phyloP scores from a whole-genome alignment of 495 filamentous ascomycete genomes.

The Penicillium flavigenum region DNA sequence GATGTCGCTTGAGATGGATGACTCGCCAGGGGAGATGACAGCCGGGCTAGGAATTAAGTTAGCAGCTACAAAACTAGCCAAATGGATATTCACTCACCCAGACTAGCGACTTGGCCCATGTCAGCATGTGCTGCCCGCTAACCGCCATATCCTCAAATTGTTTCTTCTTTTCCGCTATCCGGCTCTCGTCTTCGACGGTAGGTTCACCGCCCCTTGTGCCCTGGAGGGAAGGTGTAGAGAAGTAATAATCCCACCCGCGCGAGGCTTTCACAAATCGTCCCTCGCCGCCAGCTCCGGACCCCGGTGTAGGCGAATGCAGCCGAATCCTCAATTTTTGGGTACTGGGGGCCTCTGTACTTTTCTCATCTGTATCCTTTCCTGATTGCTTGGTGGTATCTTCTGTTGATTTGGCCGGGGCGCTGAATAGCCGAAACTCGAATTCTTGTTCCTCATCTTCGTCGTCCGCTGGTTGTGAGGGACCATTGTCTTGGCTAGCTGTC shows the following conservation, averaged over 20 bases:
- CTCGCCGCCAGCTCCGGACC: conserved; percentile 25
- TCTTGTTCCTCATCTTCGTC: conserved; percentile 47
- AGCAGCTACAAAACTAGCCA: not conserved
- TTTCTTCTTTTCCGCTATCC: conserved; percentile 25
- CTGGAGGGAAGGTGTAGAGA: conserved; percentile 36
- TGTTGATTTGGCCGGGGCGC: conserved; percentile 29
- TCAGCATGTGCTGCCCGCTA: conserved; percentile 35
- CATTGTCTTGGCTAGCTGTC: conserved; percentile 2
- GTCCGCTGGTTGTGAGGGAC: not conserved
- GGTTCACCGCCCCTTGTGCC: conserved; percentile 13
- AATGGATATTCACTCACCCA: conserved; percentile 35
- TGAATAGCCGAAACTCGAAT: conserved; percentile 50
- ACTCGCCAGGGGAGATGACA: conserved; percentile 49
- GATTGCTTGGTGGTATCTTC: conserved; percentile 4
- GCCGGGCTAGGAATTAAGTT: conserved; percentile 30
- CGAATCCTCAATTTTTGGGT: conserved; percentile 45
- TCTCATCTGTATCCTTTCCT: conserved; percentile 2
- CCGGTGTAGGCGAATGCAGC: conserved; percentile 43
- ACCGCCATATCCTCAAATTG: conserved; percentile 47
- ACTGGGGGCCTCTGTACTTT: not conserved
- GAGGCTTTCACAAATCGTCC: conserved; percentile 45
- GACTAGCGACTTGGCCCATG: conserved; percentile 35
- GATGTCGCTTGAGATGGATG: conserved; percentile 38
- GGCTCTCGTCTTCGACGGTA: conserved; percentile 5
- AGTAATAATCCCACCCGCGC: conserved; percentile 48